Conservation (phyloP, 257 asterid genomes). For the Salvia rosmarinus region DNA sequence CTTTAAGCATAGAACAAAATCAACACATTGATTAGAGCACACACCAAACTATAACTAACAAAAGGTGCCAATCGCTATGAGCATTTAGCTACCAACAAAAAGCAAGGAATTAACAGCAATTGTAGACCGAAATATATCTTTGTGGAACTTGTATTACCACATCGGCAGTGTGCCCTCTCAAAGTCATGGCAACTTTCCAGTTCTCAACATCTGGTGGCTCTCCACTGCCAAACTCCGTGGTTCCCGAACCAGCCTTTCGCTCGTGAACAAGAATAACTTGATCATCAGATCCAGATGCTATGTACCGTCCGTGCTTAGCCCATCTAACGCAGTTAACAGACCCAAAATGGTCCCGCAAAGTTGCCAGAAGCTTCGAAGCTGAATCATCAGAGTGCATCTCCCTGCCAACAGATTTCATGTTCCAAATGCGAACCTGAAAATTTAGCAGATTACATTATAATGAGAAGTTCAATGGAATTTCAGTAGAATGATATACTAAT, state of each 20-base stretch:
- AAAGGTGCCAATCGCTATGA: not conserved
- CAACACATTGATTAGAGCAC: conserved; percentile 53
- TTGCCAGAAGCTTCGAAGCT: conserved; percentile 77
- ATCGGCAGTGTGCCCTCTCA: conserved; percentile 99
- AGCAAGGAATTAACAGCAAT: not conserved
- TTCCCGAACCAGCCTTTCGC: conserved; percentile 95
- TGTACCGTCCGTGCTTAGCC: conserved; percentile 95
- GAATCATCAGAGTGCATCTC: conserved; percentile 64
- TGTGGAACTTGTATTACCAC: conserved; percentile 68
- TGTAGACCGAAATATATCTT: not conserved
- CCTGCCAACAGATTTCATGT: conserved; percentile 78
- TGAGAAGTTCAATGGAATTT: not conserved
- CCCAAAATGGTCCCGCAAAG: conserved; percentile 96
- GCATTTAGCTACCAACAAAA: conserved; percentile 24
- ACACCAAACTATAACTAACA: conserved; percentile 26
- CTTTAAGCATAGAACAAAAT: conserved; percentile 68
- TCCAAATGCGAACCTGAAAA: conserved; percentile 94
- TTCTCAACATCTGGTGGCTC: conserved; percentile 98
- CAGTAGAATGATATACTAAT: no score
- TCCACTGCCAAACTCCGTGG: conserved; percentile 95
- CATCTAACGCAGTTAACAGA: conserved; percentile 99
- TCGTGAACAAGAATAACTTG: conserved; percentile 94
- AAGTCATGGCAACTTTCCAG: conserved; percentile 92
- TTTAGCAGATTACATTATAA: conserved; percentile 20
- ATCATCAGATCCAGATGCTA: conserved; percentile 99